Conservation (phyloP, 768 basidiomycete species). For the Naematelia encephala region DNA sequence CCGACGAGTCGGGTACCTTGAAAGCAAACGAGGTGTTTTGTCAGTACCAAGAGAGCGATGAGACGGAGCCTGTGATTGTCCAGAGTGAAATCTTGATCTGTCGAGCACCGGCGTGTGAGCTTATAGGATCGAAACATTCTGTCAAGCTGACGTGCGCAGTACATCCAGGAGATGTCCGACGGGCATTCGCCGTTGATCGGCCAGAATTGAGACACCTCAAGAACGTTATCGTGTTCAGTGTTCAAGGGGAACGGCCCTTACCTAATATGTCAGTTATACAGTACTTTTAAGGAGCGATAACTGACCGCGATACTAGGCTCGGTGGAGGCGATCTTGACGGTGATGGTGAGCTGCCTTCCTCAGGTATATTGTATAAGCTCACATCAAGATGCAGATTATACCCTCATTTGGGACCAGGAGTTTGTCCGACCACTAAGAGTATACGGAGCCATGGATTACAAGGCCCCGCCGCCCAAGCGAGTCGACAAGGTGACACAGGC, state of each 20-base stretch:
- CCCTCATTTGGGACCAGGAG: constrained; percentile 48
- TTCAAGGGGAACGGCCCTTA: constrained; percentile 37
- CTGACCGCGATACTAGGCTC: constrained; percentile 27
- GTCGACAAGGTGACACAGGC: constrained; percentile 35
- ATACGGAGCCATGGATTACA: constrained; percentile 43
- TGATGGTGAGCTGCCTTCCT: constrained; percentile 20
- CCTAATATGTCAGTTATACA: constrained; percentile 36
- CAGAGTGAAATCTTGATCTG: constrained; percentile 36
- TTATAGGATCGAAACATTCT: not conserved
- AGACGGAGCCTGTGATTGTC: constrained; percentile 26
- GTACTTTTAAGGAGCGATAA: not conserved
- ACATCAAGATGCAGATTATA: constrained; percentile 33
- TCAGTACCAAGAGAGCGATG: constrained; percentile 39
- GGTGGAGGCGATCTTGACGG: constrained; percentile 50
- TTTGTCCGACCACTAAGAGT: constrained; percentile 34
- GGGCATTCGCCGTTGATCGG: constrained; percentile 41
- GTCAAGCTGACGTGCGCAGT: constrained; percentile 4
- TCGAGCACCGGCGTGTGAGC: constrained; percentile 47
- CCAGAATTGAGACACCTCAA: constrained; percentile 44
- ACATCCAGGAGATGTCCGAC: constrained; percentile 44
- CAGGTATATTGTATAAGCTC: not conserved
- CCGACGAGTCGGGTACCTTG: constrained; percentile 43
- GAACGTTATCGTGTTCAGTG: constrained; percentile 50
- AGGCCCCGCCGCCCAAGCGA: constrained; percentile 30
- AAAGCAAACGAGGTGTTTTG: constrained; percentile 46